phyloP scores from a whole-genome alignment of 2,329 filamentous ascomycete genomes.

The Aquanectria penicillioides region DNA sequence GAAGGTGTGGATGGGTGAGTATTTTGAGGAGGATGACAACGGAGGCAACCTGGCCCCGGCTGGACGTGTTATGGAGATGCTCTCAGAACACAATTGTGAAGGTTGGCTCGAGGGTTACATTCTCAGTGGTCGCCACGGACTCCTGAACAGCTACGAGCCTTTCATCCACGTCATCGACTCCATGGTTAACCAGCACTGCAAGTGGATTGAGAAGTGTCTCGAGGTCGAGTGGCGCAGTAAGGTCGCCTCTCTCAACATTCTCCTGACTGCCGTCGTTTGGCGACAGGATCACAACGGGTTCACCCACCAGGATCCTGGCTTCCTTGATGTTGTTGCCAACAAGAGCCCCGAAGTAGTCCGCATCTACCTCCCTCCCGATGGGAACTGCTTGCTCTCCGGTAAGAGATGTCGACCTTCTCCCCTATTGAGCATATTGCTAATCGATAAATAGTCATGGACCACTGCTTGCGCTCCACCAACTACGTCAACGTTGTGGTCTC shows the following conservation, averaged over 20 bases:
- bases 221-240: slow-evolving; percentile 82
- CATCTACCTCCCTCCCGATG: slow-evolving; percentile 83
- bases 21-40: slow-evolving; percentile 79
- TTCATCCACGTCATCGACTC: slow-evolving; percentile 87
- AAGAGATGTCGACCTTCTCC: slow-evolving; percentile 17
- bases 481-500: slow-evolving; percentile 85
- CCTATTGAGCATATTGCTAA: slow-evolving; percentile 23
- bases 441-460: slow-evolving; percentile 67
- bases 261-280: slow-evolving; percentile 83
- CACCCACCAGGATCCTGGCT: slow-evolving; percentile 83
- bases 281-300: slow-evolving; percentile 87
- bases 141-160: slow-evolving; percentile 84
- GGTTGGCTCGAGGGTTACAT: slow-evolving; percentile 85
- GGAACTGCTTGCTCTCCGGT: slow-evolving; percentile 77
- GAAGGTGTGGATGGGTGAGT: slow-evolving; percentile 84
- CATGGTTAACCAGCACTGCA: slow-evolving; percentile 89
- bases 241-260: slow-evolving; percentile 80
- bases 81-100: slow-evolving; percentile 83
- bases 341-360: slow-evolving; percentile 83
- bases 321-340: slow-evolving; percentile 82
- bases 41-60: slow-evolving; percentile 76
- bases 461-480: slow-evolving; percentile 78
- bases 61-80: slow-evolving; percentile 84
- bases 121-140: slow-evolving; percentile 77
- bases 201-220: slow-evolving; percentile 85